A percentile compares a stretch with the other conserved stretches of the same genome.
Conservation (phyloP, 495 filamentous ascomycete species). For the Elaphomyces granulatus region DNA sequence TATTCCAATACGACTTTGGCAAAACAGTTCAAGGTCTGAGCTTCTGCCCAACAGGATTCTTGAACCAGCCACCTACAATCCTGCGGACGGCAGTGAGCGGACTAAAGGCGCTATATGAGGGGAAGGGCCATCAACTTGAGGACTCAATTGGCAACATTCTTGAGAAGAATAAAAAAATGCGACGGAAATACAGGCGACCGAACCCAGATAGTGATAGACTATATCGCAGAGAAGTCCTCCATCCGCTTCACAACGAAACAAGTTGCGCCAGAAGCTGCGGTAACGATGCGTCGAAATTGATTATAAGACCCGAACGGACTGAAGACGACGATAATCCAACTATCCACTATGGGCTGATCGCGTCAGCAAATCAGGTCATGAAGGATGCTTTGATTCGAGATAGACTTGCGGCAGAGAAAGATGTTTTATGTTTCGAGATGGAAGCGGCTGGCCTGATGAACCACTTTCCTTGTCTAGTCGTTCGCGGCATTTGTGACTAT, state of each 20-base stretch:
- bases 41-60: constrained; percentile 16
- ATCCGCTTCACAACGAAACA: constrained; percentile 3
- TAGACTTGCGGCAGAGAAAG: constrained; percentile 5
- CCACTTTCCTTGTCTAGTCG: constrained; percentile 23
- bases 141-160: constrained; percentile 9
- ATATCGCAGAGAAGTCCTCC: constrained; percentile 11
- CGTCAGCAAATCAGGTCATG: constrained; percentile 26
- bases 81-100: constrained; percentile 13
- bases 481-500: constrained; percentile 30
- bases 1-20: constrained; percentile 12
- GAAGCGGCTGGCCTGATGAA: constrained; percentile 32
- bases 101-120: constrained; percentile 10
- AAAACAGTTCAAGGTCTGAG: constrained; percentile 5
- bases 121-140: constrained; percentile 5
- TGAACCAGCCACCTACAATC: constrained; percentile 17
- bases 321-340: constrained; percentile 8
- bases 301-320: constrained; percentile 2
- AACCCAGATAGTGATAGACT: constrained; percentile 9
- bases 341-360: constrained; percentile 27
- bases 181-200: constrained; percentile 7
- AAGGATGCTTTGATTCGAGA: constrained; percentile 9
- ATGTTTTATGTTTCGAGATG: constrained; percentile 25
- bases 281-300: not conserved
- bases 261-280: constrained; percentile 7
- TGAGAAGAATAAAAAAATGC: constrained; percentile 9